phyloP scores from a whole-genome alignment of 2,329 filamentous ascomycete species.

The Talaromyces sp. region DNA sequence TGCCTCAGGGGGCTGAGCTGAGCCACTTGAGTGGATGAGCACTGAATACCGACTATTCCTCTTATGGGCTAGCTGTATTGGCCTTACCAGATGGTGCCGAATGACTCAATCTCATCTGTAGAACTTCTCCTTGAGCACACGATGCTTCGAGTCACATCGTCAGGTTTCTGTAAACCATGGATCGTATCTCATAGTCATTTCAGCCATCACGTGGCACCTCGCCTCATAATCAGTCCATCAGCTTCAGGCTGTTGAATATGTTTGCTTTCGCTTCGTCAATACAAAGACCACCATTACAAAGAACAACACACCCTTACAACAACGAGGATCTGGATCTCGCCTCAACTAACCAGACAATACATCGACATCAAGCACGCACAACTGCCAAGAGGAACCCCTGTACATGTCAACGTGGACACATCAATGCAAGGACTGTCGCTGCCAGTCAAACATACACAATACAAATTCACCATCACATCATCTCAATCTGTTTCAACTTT shows the following conservation, averaged over 20 bases:
- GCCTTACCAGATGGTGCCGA: background rate
- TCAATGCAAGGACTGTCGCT: background rate
- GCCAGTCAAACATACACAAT: background rate
- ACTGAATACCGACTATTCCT: background rate
- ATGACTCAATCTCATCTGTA: background rate
- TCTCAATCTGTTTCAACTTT: background rate
- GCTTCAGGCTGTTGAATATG: background rate
- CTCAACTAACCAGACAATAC: background rate
- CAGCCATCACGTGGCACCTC: background rate
- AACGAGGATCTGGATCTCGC: background rate
- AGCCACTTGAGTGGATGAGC: conserved; percentile 8
- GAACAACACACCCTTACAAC: background rate
- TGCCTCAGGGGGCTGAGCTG: conserved; percentile 17
- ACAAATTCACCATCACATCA: background rate
- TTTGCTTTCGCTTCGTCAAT: background rate
- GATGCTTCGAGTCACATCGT: background rate
- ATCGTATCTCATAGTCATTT: background rate
- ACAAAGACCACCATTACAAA: background rate
- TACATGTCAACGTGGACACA: background rate
- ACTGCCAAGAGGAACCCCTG: conserved; percentile 5
- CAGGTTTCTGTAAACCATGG: conserved; percentile 2
- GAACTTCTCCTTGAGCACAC: background rate
- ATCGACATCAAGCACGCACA: conserved; percentile 3
- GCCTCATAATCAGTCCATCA: background rate
- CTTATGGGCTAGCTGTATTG: background rate